Conservation (phyloP, 148 eudicot species). For the Nyssa sinensis region DNA sequence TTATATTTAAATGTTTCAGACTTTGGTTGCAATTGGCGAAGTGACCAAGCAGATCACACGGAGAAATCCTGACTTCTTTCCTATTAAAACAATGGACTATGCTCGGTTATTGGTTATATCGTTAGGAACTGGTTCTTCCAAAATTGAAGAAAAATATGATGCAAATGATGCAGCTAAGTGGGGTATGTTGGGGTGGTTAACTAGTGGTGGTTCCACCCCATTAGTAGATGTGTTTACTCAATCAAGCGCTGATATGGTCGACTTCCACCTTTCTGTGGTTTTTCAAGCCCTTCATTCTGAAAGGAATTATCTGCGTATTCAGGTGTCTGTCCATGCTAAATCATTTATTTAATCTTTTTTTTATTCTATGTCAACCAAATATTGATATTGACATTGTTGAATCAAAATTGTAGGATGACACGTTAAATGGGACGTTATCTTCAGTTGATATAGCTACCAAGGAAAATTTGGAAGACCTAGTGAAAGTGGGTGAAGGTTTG, state of each 20-base stretch:
- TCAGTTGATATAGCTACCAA: conserved; percentile 14
- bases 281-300: conserved; percentile 15
- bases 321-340: no score
- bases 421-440: conserved; percentile 7
- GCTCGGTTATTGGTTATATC: conserved; percentile 11
- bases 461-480: conserved; percentile 15
- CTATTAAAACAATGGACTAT: conserved; percentile 8
- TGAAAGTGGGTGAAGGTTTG: conserved; percentile 14
- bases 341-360: no score
- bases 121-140: conserved; percentile 1
- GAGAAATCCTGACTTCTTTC: conserved; percentile 1
- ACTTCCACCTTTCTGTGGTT: conserved; percentile 5
- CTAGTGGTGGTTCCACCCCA: conserved; percentile 2
- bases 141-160: neutral
- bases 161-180: conserved; percentile 12
- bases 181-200: conserved; percentile 12
- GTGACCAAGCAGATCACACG: conserved; percentile 5
- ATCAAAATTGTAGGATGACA: conserved; percentile 10
- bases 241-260: conserved; percentile 12
- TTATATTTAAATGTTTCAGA: neutral
- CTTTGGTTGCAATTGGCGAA: conserved; percentile 6
- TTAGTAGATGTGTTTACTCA: conserved; percentile 11
- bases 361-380: neutral
- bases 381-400: neutral
- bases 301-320: conserved; percentile 7